phyloP scores from a whole-genome alignment of 139 green algal species.

The Chlorella sp. region DNA sequence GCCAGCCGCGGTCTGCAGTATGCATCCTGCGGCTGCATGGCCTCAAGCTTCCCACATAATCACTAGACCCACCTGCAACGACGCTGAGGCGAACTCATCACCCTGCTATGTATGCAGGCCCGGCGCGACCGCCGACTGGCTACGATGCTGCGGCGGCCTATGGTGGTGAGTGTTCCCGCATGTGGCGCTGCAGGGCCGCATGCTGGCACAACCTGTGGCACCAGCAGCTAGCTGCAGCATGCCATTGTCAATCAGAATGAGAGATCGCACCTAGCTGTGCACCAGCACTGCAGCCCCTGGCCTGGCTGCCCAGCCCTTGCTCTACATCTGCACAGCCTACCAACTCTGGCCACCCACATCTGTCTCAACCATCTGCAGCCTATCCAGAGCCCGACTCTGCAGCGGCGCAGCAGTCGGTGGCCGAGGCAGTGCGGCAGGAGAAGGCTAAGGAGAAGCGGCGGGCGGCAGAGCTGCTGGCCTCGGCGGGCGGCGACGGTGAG shows the following conservation, averaged over 20 bases:
- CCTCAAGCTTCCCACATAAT: too few species aligned
- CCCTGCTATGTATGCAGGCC: background rate
- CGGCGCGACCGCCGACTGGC: background rate
- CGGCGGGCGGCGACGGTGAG: slow-evolving; percentile 19
- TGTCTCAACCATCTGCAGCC: background rate
- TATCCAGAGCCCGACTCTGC: background rate
- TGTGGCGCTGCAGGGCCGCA: too few species aligned
- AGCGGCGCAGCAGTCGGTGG: background rate
- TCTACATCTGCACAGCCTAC: background rate
- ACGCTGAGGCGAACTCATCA: background rate
- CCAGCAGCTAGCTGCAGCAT: too few species aligned
- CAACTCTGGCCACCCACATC: too few species aligned
- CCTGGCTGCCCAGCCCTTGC: too few species aligned
- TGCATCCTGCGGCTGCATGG: background rate
- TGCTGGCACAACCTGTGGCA: too few species aligned
- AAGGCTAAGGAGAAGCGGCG: slow-evolving; percentile 14
- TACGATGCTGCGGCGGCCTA: slow-evolving; percentile 19
- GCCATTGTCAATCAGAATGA: too few species aligned
- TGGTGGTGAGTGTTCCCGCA: background rate
- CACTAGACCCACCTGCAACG: too few species aligned
- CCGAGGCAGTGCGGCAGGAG: background rate
- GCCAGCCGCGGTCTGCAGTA: background rate
- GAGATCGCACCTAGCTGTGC: too few species aligned
- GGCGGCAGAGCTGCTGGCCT: background rate
- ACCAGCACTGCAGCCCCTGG: too few species aligned